Base-by-base conservation (phyloP, 1,284 basidiomycete species). In the Irpex lacteus region DNA sequence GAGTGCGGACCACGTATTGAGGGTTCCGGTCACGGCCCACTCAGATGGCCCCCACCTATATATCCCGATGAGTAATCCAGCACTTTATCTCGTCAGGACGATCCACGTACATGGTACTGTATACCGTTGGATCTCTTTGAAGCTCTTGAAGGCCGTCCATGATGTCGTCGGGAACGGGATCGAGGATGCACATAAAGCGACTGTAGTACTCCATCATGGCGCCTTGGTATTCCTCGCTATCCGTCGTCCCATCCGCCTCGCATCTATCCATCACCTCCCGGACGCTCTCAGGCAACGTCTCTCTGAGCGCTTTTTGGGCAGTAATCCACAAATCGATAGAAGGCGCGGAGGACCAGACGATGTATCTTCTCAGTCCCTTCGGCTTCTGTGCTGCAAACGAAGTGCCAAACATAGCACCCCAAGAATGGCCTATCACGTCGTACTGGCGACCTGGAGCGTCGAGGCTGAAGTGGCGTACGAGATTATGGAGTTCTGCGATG, bases 111-210 rank as follows among this genome's bases (percentile, higher is more conserved):
- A n/a, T n/a, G n/a, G n/a, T n/a, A n/a, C n/a, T n/a, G n/a, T n/a
- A n/a, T n/a, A 84, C 83, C 0, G 84, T 86, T 4, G 78, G 76
- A 64, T 86, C 84, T 54, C 76, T 75, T 21, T 74, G 74, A 32
- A 77, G 60, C 71, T 69, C 66, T 56, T 63, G 64, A 72, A 78
- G 65, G 65, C 73, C 57, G 40, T 62, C 66, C 9, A 66, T 37
- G 32, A 80, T 67, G 11, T 73, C 66, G 44, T 74, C 63, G 0
- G 86, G 86, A 72, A 64, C 76, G 1, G 83, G 82, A 38, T 82
- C 68, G 13, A 84, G 18, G 37, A 77, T 75, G 68, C 84, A 87
- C 4, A 83, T 19, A 67, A 83, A 80, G 37, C 73, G 69, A 8
- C 72, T 71, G 67, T 82, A 82, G 69, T 81, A 87, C 40, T 73